A percentile compares a stretch with the other conserved stretches of the same genome.
Conservation (phyloP, 352 stramenopile species). For the Globisporangium sylvaticum region DNA sequence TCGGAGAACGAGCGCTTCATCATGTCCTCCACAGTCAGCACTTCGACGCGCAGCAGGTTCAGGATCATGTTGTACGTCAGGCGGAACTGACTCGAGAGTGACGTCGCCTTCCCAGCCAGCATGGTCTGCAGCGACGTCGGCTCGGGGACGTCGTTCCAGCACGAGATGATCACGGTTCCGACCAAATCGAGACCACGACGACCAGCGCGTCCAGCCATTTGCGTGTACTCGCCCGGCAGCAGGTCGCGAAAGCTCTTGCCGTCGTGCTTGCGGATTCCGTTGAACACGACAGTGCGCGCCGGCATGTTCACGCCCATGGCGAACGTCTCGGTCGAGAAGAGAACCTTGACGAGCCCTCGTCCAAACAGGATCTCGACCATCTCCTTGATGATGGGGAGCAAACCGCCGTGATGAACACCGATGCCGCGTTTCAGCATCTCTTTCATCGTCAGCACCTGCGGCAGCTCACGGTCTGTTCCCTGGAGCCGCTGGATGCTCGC, state of each 20-base stretch:
- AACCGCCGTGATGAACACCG: constrained; percentile 94
- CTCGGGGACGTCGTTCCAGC: constrained; percentile 97
- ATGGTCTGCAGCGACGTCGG: constrained; percentile 91
- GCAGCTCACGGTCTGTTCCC: constrained; percentile 96
- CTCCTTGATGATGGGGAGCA: constrained; percentile 99
- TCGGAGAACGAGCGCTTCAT: constrained; percentile 97
- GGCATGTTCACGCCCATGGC: constrained; percentile 99
- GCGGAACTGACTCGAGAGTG: constrained; percentile 95
- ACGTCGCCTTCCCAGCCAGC: constrained; percentile 93
- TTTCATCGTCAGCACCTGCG: constrained; percentile 97
- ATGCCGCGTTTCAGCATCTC: constrained; percentile 96
- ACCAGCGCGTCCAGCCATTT: constrained; percentile 98
- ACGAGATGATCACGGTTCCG: constrained; percentile 97
- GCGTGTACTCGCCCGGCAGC: constrained; percentile 85
- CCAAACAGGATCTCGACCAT: constrained; percentile 99
- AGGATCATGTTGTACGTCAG: constrained; percentile 99
- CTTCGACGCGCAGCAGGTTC: constrained; percentile 91
- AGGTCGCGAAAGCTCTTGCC: constrained; percentile 90
- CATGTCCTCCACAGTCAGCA: constrained; percentile 92
- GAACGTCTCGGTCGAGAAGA: constrained; percentile 99
- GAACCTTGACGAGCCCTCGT: constrained; percentile 94
- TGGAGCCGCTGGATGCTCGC: constrained; percentile 72
- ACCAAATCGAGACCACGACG: constrained; percentile 96
- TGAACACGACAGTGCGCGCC: constrained; percentile 96
- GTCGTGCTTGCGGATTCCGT: constrained; percentile 97